Base-by-base conservation (phyloP, 106 monocot species). In the Dendrobium huoshanense region DNA sequence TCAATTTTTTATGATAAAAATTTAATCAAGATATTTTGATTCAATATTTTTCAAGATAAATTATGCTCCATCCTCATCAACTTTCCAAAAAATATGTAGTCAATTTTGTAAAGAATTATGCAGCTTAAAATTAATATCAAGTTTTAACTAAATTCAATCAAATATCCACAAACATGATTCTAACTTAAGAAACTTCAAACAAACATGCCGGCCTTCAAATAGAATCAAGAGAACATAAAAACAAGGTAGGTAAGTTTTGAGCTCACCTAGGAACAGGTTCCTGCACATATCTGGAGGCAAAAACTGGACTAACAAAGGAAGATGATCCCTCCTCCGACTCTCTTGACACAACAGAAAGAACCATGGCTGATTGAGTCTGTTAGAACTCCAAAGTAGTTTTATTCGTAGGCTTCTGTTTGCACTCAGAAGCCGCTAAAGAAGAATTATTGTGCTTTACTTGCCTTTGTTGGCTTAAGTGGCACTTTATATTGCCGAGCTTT, bases 281-380 rank as follows among this genome's bases (percentile, higher is more conserved):
- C 72, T 85, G 88, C 43, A 82, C 79, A 73, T 85, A 88, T 85
- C 88, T 79, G 4, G 88, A 88, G 1, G 84, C 88, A 73, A 85
- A 88, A 7, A 87, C 81, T 29, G 84, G 73, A 27, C 55, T 31
- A 27, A 81, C 56, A 56, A 17, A 2, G 70, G 49, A 33, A 29
- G 75, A 48, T 8, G 77, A 78, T 68, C 25, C n/a, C 18, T 41
- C 78, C 61, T 81, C 84, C 1, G 75, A 74, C 1, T 22, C 15
- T 37, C 33, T 75, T 41, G 84, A 64, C 22, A 87, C 87, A 24
- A 81, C 37, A 3, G 87, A 75, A 15, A 87, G 55, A 55, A 87
- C 87, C 87, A 87, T 87, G 65, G 56, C 49, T 83, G 20, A 27
- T 20, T 1, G 10, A 37, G 3, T 37, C 37, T 37, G 37, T 37